Evolutionary conservation across 2,329 filamentous ascomycete species (phyloP), one percentile per base, ranked within the genome.

Genomic region (Cladosporium sp.): DNA sequence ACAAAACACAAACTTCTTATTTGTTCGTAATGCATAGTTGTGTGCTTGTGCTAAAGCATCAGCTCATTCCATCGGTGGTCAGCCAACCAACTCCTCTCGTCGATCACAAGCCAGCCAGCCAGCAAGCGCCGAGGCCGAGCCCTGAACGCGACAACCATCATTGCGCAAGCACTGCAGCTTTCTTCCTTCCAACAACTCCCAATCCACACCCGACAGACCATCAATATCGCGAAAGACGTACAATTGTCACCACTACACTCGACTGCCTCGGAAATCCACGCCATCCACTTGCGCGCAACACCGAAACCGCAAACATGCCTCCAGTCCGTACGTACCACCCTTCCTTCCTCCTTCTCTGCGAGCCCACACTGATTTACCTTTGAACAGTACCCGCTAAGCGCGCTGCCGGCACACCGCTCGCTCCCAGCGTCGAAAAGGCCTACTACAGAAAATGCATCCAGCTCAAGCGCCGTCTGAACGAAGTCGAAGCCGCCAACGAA

Each of bases 381-480:
- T 28, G 38, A 30, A 55, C 65, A 66, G 68, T 68, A 44, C 36
- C 58, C 41, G 30, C 69, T 58, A 70, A 75, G 74, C 61, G 61
- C 26, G 61, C 61, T 32, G 61, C 61, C 11, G 61, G 61, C 70
- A 77, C 77, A n/a, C 77, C 83, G 14, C 85, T 89, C 65, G 92
- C 94, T 24, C 94, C 95, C 18, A 96, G 93, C 18, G 93, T 98
- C 69, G 94, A 99, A 80, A 90, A 94, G 77, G 93, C 94, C 60
- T 99, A 98, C 80, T 93, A 95, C 74, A 88, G 92, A 70, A 98
- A 99, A 87, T 98, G 94, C 79, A 92, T 97, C 76, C 91, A 96
- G 73, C 87, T 99, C 26, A 96, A 96, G 81, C 91, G 92, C 73
- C 91, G 95, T 68, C 92, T 95, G 70, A 91, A 89, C 77, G 93